These are phyloP conservation scores for Dactylellina drechsleri DNA, from an alignment of 2,329 filamentous ascomycete genomes.

Conservation along the genomic window DNA sequence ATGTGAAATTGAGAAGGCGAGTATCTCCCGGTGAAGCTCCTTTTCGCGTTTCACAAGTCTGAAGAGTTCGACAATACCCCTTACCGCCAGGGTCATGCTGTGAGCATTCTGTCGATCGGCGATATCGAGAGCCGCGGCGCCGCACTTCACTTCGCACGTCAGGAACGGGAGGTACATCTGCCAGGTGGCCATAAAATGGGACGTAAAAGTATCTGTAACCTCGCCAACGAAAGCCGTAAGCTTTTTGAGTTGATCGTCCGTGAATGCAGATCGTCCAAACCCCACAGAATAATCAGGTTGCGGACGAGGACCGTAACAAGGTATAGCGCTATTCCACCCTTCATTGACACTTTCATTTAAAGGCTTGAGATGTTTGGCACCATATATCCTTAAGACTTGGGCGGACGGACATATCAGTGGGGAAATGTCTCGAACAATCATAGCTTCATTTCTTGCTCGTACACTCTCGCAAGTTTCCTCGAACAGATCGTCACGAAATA, in stretches of 20 bases:
- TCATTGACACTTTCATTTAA: background rate
- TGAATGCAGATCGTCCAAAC: conserved; percentile 64
- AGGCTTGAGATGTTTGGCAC: background rate
- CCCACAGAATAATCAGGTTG: too few species aligned
- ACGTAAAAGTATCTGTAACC: conserved; percentile 61
- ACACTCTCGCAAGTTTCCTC: conserved; percentile 59
- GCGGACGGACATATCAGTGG: background rate
- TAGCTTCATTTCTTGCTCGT: conserved; percentile 61
- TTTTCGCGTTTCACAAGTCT: conserved; percentile 60
- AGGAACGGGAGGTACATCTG: too few species aligned
- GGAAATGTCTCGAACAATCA: conserved; percentile 59
- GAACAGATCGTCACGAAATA: conserved; percentile 63
- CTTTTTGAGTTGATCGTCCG: conserved; percentile 62
- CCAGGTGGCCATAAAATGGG: conserved; percentile 66
- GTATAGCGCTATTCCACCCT: background rate
- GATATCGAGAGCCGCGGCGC: conserved; percentile 61
- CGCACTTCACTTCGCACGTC: conserved; percentile 65
- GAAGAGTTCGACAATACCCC: conserved; percentile 63
- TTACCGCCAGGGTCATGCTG: conserved; percentile 63
- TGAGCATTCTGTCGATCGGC: conserved; percentile 63
- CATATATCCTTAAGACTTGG: background rate
- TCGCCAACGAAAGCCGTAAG: conserved; percentile 62
- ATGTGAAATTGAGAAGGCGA: conserved; percentile 63
- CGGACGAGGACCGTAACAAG: conserved; percentile 61
- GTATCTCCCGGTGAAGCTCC: conserved; percentile 63